phyloP scores from a whole-genome alignment of 768 basidiomycete genomes.

The Sistotremastrum suecicum region DNA sequence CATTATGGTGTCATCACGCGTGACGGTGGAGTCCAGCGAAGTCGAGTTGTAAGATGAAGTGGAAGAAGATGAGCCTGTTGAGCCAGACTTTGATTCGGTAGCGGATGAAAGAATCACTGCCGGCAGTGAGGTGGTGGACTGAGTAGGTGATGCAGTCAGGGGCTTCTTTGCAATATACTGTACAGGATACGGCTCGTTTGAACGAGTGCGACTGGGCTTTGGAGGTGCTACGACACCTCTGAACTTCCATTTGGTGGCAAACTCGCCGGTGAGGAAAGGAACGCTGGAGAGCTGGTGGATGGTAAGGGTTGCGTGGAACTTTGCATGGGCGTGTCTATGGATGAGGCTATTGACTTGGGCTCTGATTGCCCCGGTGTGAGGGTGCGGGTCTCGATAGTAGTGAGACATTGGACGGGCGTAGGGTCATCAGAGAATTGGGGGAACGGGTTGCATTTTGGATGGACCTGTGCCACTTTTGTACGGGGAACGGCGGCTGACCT shows the following conservation, averaged over 20 bases:
- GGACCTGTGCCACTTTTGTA: too few relatives aligned
- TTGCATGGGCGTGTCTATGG: too few relatives aligned
- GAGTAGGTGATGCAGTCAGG: constrained; percentile 4
- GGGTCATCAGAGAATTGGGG: too few relatives aligned
- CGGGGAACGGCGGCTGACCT: too few relatives aligned
- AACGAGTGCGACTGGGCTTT: constrained; percentile 9
- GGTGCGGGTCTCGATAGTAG: too few relatives aligned
- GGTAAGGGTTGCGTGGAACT: constrained; percentile 42
- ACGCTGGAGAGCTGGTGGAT: constrained; percentile 60
- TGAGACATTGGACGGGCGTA: too few relatives aligned
- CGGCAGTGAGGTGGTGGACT: constrained; percentile 1
- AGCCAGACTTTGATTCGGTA: neutral
- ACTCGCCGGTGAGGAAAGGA: constrained; percentile 58
- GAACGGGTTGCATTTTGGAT: too few relatives aligned
- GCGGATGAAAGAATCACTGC: neutral
- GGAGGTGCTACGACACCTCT: constrained; percentile 28
- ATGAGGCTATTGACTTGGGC: too few relatives aligned
- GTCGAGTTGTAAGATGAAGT: neutral
- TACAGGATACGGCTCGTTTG: neutral
- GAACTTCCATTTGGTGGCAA: constrained; percentile 59
- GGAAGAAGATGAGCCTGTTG: constrained; percentile 2
- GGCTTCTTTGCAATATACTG: too few relatives aligned
- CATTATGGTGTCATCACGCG: neutral
- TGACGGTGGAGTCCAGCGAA: constrained; percentile 6
- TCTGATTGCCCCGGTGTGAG: too few relatives aligned